Base-by-base conservation (phyloP, 148 eudicot species). In the Chenopodium quinoa region DNA sequence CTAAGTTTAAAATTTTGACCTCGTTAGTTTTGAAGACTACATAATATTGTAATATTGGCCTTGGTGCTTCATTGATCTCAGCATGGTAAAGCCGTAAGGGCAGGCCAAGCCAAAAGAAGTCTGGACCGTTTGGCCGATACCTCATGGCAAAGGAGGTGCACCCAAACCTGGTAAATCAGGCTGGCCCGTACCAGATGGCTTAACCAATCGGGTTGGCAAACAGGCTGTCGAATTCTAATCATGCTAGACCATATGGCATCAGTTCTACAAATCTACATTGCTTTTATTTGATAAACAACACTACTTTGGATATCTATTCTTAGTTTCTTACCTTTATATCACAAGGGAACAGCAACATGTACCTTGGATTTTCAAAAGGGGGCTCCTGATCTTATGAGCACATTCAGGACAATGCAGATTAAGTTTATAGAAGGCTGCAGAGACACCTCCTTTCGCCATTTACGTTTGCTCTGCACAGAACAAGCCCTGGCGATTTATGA, bases 391-490 rank as follows among this genome's bases (percentile, higher is more conserved):
- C 68, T 87, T 91, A 67, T 78, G 77, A 40, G 93, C 97, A 82
- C 98, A 95, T 82, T 93, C 87, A 2, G 97, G 92, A 84, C 98
- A 93, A 54, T 95, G 98, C 73, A 94, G 82, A 85, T 90, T 54
- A 46, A 89, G 84, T 85, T 86, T 90, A 91, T 91, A 94, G 72
- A 88, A 71, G 73, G 88, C 88, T 34, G 89, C 91, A 32, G 84
- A 71, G 68, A 82, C 72, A 82, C 83, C 87, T 74, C 85, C 89
- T 82, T 85, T 88, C 8, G 76, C 81, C 89, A 87, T 83, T 77
- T 60, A n/a, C 22, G 66, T 65, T 22, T 54, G 73, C 54, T 31
- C 69, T 48, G 1, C 64, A 22, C 37, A 29, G 65, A 23, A 50
- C 46, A 58, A 22, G 14, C 56, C 44, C 48, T 47, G 52, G n/a